Percentiles rank a stretch among this genome's conserved stretches.
Evolutionary conservation across 2,329 filamentous ascomycete genomes (phyloP).

Genomic region (Neonectria faginata): DNA sequence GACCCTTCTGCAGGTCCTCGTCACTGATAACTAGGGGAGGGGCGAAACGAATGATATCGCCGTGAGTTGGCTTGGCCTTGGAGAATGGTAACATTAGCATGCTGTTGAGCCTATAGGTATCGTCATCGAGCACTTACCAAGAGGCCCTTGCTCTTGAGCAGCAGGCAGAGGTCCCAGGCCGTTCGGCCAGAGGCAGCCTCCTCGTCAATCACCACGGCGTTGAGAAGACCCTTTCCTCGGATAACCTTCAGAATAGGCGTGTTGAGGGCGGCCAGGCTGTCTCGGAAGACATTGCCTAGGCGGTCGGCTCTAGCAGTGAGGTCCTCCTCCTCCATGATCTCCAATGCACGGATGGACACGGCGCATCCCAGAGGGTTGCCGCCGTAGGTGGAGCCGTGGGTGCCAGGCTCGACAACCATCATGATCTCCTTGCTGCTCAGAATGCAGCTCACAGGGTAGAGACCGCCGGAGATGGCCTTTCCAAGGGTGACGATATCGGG

Average conservation of each 20-base stretch:
- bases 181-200: slow-evolving; percentile 83
- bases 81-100: slow-evolving; percentile 16
- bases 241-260: slow-evolving; percentile 85
- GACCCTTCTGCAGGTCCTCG: slow-evolving; percentile 80
- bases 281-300: slow-evolving; percentile 85
- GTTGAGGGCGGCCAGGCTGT: slow-evolving; percentile 79
- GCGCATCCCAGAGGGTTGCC: slow-evolving; percentile 96
- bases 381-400: slow-evolving; percentile 98
- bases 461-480: slow-evolving; percentile 97
- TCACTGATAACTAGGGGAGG: slow-evolving; percentile 95
- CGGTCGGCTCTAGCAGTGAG: slow-evolving; percentile 85
- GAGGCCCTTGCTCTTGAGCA: slow-evolving; percentile 95
- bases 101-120: not conserved
- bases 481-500: slow-evolving; percentile 94
- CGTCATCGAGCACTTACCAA: slow-evolving; percentile 70
- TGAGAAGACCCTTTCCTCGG: slow-evolving; percentile 92
- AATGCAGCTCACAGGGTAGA: slow-evolving; percentile 98
- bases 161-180: slow-evolving; percentile 95
- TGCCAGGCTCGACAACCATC: slow-evolving; percentile 95
- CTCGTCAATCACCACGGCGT: slow-evolving; percentile 97
- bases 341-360: slow-evolving; percentile 92
- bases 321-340: slow-evolving; percentile 92
- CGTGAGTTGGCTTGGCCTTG: slow-evolving; percentile 96
- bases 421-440: slow-evolving; percentile 90
- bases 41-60: slow-evolving; percentile 98